Evolutionary conservation across 768 basidiomycete genomes (phyloP).

Genomic region (Serpula lacrymans): DNA sequence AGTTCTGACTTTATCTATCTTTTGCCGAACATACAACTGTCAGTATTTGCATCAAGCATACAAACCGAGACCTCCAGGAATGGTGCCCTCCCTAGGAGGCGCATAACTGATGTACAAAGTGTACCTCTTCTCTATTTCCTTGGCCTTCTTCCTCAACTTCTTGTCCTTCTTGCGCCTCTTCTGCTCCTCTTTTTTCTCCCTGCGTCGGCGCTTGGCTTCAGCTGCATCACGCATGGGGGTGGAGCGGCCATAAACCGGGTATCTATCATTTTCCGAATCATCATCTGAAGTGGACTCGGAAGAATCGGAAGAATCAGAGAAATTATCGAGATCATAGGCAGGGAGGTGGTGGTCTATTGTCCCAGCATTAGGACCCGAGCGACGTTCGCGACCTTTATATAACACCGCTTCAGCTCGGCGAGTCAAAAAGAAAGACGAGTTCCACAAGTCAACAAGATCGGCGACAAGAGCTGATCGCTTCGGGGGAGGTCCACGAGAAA

Average conservation of each 20-base stretch:
- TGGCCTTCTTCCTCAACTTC: conserved; percentile 56
- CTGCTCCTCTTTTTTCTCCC: conserved; percentile 57
- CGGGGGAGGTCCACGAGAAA: conserved; percentile 42
- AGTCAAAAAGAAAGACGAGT: conserved; percentile 65
- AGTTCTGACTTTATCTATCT: too few species aligned
- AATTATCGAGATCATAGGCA: conserved; percentile 40
- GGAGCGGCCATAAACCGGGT: conserved; percentile 44
- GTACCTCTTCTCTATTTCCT: conserved; percentile 60
- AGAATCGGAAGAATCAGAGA: conserved; percentile 36
- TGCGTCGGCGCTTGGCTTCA: conserved; percentile 51
- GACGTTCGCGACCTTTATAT: conserved; percentile 76
- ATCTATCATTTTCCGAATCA: conserved; percentile 40
- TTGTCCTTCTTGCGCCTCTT: conserved; percentile 62
- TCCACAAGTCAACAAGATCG: conserved; percentile 82
- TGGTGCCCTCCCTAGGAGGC: conserved; percentile 28
- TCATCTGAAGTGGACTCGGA: conserved; percentile 40
- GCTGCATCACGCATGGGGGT: conserved; percentile 36
- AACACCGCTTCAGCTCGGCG: conserved; percentile 78
- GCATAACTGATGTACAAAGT: conserved; percentile 59
- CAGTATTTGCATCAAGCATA: conserved; percentile 20
- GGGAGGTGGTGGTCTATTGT: conserved; percentile 52
- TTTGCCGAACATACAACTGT: too few species aligned
- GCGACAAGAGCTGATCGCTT: conserved; percentile 58
- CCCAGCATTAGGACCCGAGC: conserved; percentile 62
- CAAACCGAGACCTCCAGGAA: conserved; percentile 23